Evolutionary conservation across 306 rosid genomes (phyloP).

Genomic region (Citrullus mucosospermus): DNA sequence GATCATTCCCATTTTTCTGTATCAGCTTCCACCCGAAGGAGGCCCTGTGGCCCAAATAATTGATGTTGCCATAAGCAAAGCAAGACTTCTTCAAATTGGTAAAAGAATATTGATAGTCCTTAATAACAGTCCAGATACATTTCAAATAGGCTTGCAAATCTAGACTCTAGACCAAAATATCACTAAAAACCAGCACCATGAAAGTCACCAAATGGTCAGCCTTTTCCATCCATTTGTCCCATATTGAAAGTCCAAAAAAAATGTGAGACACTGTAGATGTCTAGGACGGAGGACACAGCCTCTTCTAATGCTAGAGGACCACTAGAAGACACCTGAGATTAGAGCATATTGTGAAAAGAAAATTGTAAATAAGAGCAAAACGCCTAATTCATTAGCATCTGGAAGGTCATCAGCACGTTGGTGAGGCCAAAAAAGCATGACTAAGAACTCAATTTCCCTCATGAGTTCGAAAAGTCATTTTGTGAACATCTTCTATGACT

Average conservation of each 20-base stretch:
- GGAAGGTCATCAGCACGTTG: background rate
- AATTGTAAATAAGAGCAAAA: background rate
- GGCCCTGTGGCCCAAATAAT: background rate
- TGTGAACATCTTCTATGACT: background rate
- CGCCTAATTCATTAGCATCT: background rate
- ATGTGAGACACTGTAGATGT: too few species aligned
- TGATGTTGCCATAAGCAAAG: background rate
- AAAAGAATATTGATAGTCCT: background rate
- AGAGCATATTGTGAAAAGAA: too few species aligned
- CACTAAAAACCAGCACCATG: background rate
- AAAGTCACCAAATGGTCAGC: too few species aligned
- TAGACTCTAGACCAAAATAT: background rate
- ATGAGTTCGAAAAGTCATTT: background rate
- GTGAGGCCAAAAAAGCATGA: background rate
- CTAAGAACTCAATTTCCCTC: background rate
- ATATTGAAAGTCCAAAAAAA: too few species aligned
- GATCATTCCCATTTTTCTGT: too few species aligned
- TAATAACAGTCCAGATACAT: background rate
- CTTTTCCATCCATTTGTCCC: too few species aligned
- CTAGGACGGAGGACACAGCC: too few species aligned
- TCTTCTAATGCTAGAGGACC: too few species aligned
- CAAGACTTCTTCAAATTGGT: background rate
- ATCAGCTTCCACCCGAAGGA: background rate
- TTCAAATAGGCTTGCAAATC: background rate
- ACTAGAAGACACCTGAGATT: too few species aligned